Conservation (phyloP, 2,329 filamentous ascomycete species). For the Neophaeococcomyces mojaviensis region DNA sequence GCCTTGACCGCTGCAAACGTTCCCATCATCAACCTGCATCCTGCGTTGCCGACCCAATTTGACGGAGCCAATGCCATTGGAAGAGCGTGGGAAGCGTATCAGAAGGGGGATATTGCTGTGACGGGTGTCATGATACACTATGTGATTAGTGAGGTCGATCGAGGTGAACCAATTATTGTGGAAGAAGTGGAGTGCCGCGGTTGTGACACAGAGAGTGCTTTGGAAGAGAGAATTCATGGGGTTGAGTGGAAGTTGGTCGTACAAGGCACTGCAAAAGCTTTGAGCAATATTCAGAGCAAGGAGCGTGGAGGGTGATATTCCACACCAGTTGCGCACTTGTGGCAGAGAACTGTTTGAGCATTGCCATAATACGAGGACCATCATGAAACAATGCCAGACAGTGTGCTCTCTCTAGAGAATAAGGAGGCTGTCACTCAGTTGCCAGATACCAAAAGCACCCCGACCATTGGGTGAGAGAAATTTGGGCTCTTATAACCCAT, state of each 20-base stretch:
- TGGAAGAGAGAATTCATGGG: constrained; percentile 66
- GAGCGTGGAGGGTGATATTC: not conserved
- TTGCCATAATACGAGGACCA: not conserved
- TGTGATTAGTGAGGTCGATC: constrained; percentile 72
- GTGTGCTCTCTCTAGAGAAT: no score
- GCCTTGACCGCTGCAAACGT: constrained; percentile 57
- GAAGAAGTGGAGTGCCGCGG: constrained; percentile 59
- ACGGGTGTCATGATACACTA: constrained; percentile 87
- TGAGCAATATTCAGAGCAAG: constrained; percentile 1
- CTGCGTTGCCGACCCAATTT: constrained; percentile 64
- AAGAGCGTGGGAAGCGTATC: constrained; percentile 66
- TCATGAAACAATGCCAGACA: no score
- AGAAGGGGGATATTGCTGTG: constrained; percentile 57
- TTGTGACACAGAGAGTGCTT: constrained; percentile 56
- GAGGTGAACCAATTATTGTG: constrained; percentile 65
- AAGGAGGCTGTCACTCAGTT: no score
- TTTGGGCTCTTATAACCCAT: no score
- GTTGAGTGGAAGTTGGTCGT: constrained; percentile 75
- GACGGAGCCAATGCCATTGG: constrained; percentile 73
- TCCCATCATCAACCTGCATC: constrained; percentile 75
- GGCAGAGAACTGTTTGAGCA: not conserved
- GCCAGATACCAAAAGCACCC: no score
- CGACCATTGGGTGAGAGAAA: no score
- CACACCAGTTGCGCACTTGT: not conserved
- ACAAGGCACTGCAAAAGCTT: constrained; percentile 53